A percentile compares a stretch with the other conserved stretches of the same genome.
These are phyloP conservation scores for Limonium bicolor DNA, from an alignment of 148 eudicot species.

Conservation along the genomic window DNA sequence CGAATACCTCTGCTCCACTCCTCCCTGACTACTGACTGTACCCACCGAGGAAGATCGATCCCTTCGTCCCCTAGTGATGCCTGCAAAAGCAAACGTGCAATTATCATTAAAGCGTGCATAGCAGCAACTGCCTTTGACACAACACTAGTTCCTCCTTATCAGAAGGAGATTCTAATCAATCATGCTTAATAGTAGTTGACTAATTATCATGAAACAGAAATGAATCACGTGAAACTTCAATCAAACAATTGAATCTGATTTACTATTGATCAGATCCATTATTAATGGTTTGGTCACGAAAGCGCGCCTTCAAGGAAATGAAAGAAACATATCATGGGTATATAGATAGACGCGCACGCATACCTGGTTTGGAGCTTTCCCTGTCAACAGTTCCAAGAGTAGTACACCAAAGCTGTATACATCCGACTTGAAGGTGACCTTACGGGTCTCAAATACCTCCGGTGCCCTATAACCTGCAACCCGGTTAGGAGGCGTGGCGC, in stretches of 20 bases:
- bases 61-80: conserved; percentile 91
- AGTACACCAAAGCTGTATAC: conserved; percentile 61
- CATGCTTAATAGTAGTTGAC: too few relatives aligned
- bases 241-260: too few relatives aligned
- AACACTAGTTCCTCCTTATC: too few relatives aligned
- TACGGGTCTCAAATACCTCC: conserved; percentile 44
- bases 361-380: conserved; percentile 63
- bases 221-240: too few relatives aligned
- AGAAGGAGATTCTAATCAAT: too few relatives aligned
- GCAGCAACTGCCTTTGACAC: too few relatives aligned
- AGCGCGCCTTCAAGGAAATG: not conserved
- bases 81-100: too few relatives aligned
- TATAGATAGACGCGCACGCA: conserved; percentile 22
- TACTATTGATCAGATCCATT: too few relatives aligned
- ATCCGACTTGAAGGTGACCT: conserved; percentile 43
- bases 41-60: conserved; percentile 94
- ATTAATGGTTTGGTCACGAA: too few relatives aligned
- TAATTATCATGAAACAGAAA: too few relatives aligned
- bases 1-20: conserved; percentile 99
- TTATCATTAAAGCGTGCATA: too few relatives aligned
- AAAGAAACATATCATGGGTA: too few relatives aligned
- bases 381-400: conserved; percentile 49
- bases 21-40: conserved; percentile 87
- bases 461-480: conserved; percentile 60
- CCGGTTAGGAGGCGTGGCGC: conserved; percentile 30